These are phyloP conservation scores for Neofusicoccum sp. DNA, from an alignment of 2,329 filamentous ascomycete species.

Conservation along the genomic window DNA sequence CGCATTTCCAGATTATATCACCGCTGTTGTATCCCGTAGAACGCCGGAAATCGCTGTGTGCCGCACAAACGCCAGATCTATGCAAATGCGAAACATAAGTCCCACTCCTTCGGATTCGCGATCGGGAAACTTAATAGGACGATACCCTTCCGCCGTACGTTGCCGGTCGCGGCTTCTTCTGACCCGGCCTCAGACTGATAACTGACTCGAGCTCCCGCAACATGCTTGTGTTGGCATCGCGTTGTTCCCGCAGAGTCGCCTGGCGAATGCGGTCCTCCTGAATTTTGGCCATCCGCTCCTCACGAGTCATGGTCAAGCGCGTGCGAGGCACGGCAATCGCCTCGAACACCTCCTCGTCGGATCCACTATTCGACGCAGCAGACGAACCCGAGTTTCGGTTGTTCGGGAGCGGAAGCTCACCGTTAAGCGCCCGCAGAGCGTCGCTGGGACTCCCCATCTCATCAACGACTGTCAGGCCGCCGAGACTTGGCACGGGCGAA, in stretches of 20 bases:
- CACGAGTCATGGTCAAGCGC: constrained; percentile 72
- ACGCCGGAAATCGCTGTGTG: constrained; percentile 15
- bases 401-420: constrained; percentile 60
- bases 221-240: constrained; percentile 86
- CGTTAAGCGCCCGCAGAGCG: constrained; percentile 77
- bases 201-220: constrained; percentile 90
- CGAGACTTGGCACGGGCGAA: constrained; percentile 58
- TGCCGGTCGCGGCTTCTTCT: constrained; percentile 14
- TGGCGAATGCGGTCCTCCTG: constrained; percentile 81
- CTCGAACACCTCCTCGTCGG: constrained; percentile 83
- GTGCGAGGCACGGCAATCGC: constrained; percentile 78
- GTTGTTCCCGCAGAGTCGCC: constrained; percentile 70
- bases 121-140: constrained; percentile 16
- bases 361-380: constrained; percentile 53
- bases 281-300: constrained; percentile 86
- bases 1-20: constrained; percentile 7
- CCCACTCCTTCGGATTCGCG: neutral
- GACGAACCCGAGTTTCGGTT: constrained; percentile 33
- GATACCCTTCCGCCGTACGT: constrained; percentile 21
- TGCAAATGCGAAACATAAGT: constrained; percentile 19
- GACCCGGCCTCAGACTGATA: constrained; percentile 52
- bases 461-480: constrained; percentile 61
- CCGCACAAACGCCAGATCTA: constrained; percentile 19
- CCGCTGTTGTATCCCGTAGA: constrained; percentile 12
- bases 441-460: constrained; percentile 60